phyloP scores from a whole-genome alignment of 192 early-diverging fungal genomes.

The Funneliformis mosseae region DNA sequence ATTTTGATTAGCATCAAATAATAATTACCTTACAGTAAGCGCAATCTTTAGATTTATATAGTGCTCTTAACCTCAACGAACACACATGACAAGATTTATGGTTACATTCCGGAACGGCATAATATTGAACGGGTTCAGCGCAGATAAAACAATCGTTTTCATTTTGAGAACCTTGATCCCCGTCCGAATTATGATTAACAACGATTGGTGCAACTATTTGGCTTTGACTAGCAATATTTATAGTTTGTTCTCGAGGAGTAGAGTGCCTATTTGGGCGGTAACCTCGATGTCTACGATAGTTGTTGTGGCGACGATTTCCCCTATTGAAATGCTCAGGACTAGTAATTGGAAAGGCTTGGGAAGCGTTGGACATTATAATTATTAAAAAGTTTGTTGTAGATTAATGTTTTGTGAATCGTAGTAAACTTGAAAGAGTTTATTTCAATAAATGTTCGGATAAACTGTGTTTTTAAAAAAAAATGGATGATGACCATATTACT shows the following conservation, averaged over 20 bases:
- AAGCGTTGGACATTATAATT: neutral
- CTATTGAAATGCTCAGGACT: neutral
- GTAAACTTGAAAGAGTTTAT: neutral
- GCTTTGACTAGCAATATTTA: slow-evolving; percentile 4
- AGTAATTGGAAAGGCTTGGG: neutral
- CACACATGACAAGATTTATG: slow-evolving; percentile 94
- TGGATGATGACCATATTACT: neutral
- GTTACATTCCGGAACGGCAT: slow-evolving; percentile 87
- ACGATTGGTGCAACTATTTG: neutral
- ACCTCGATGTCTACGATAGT: slow-evolving; percentile 4
- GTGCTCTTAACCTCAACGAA: slow-evolving; percentile 83
- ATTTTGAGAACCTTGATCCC: neutral
- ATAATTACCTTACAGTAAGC: slow-evolving; percentile 84
- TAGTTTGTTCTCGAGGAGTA: neutral
- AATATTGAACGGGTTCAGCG: slow-evolving; percentile 76
- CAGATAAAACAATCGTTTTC: slow-evolving; percentile 83
- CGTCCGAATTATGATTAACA: neutral
- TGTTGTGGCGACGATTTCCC: neutral
- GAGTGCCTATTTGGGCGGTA: slow-evolving; percentile 1
- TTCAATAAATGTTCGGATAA: neutral
- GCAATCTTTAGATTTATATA: slow-evolving; percentile 86
- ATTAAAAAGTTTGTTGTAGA: too few species aligned
- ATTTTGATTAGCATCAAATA: neutral
- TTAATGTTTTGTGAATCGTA: too few species aligned
- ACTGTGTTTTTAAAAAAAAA: neutral